Evolutionary conservation across 1,284 basidiomycete species (phyloP), one percentile per base, ranked within the genome.

Genomic region (Cutaneotrichosporon spelunceum): DNA sequence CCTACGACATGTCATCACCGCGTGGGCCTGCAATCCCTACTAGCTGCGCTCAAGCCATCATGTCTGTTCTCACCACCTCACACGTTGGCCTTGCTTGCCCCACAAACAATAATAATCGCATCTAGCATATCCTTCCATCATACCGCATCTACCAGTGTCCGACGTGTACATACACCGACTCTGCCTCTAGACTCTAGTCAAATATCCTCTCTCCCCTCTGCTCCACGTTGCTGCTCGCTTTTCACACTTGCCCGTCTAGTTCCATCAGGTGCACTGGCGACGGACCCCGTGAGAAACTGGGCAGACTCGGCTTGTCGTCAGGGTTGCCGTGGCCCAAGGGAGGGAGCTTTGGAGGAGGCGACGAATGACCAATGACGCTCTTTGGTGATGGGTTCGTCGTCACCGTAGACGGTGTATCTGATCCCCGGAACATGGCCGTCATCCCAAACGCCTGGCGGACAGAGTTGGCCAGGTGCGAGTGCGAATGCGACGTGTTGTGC

Each of bases 401-500:
- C 59, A 53, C 57, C 23, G 52, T 60, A 36, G 49, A 62, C n/a
- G 53, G 59, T n/a, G 56, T 60, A 52, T 60, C 64, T n/a, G 60
- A 61, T 24, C 56, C 58, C n/a, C 68, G 78, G 63, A 84, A 83
- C 59, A 92, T 91, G 1, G 90, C 90, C 6, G 91, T 92, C 89
- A 93, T 93, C 8, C 88, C 89, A 69, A 93, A 93, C 48, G 91
- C 91, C 27, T 87, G 82, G 36, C 89, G 86, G 21, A 93, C 87
- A 3, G 77, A 89, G 52, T 70, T 70, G 85, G 85, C 65, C 52
- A 72, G 66, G 56, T 72, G 66, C 49, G 49, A 58, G 50, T 66
- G 62, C 39, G 61, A 58, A 21, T 50, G 42, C 23, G 44, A 44
- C 45, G 52, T 65, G 2, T 62, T 60, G 60, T 74, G 70, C 4